Evolutionary conservation across 73 alveolate genomes (phyloP), one percentile per base, ranked within the genome.

Genomic region (Breviolum minutum): DNA sequence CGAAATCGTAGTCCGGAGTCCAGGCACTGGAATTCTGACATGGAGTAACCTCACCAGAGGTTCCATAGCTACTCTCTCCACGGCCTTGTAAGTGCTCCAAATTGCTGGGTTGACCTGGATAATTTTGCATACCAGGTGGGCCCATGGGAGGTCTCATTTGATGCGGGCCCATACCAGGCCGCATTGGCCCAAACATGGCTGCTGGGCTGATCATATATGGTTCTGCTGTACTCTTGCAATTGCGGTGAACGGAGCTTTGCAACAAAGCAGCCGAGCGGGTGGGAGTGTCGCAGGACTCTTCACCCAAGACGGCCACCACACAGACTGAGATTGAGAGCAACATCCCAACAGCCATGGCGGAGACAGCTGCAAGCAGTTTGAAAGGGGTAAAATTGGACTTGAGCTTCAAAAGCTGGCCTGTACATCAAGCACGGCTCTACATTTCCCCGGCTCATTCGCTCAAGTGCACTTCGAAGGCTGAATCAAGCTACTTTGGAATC

Each of bases 311-410:
- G 27, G 63, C 22, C 22, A 62, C 27, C n/a, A 77, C 22, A 14
- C 64, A 80, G 54, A 80, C 68, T 40, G 54, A 48, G 62, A 80
- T 29, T 80, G 88, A 48, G 88, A 80, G 88, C 88, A 80, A 80
- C 88, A 66, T 80, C 88, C 88, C 32, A 63, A 66, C 88, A 80
- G 88, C 64, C 88, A 76, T 76, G 85, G 85, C 85, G 30, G 85
- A 76, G 63, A 61, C 85, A 76, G 87, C 68, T 79, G 87, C 17
- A 79, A n/a, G 68, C 68, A 64, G 30, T 79, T 79, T 79, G 66
- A 79, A 79, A 79, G 61, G 54, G 87, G 87, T 27, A 79, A 79
- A 40, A 79, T 79, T n/a, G 8, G 30, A 26, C 20, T 79, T 9
- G 87, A 40, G 87, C 29, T 0, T 29, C 48, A 32, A 79, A 40